Evolutionary conservation across 1,284 basidiomycete genomes (phyloP), one percentile per base, ranked within the genome.

Genomic region (Paramarasmius palmivorus): DNA sequence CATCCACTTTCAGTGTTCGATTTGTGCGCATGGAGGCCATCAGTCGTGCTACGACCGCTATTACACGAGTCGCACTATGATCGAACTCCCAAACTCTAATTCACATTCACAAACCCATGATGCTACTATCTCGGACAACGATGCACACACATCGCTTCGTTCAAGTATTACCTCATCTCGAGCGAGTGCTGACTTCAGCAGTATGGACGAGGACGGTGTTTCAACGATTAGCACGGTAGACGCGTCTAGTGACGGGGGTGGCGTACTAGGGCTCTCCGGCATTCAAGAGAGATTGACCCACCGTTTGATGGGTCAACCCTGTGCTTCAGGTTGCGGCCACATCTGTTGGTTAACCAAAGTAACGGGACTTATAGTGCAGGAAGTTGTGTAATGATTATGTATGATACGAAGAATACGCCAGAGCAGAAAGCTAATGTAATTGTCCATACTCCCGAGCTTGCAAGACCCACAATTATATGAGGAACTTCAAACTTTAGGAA

Each of bases 1-100:
- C 0, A 70, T 90, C 3, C 68, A 88, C 3, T 85, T 90, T 61
- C 82, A 84, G 49, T 92, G 90, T 65, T 76, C 85, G 1, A 69
- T 88, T 5, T 92, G 90, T 63, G 72, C 79, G 45, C 89, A 92
- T 58, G 90, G 89, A 0, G 90, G 89, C 0, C 89, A 92, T 61
- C 83, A 86, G 59, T 75, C 78, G 20, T 92, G 89, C 66, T 90
- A 89, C 62, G 75, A 79, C 39, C 72, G 73, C 26, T 90, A 83
- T 61, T 88, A 88, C 61, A 68, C 76, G 56, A 70, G 74, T 34
- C 76, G 77, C 26, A 79, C 83, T 0, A 74, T 83, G 74, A 67
- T 76, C 12, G 73, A 75, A 67, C 71, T 23, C 47, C 57, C 51
- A 46, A 60, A 22, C 58, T 57, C 36, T 12, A 57, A 32, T 53